Conservation (phyloP, 2,329 filamentous ascomycete genomes). For the Venturia pyrina region DNA sequence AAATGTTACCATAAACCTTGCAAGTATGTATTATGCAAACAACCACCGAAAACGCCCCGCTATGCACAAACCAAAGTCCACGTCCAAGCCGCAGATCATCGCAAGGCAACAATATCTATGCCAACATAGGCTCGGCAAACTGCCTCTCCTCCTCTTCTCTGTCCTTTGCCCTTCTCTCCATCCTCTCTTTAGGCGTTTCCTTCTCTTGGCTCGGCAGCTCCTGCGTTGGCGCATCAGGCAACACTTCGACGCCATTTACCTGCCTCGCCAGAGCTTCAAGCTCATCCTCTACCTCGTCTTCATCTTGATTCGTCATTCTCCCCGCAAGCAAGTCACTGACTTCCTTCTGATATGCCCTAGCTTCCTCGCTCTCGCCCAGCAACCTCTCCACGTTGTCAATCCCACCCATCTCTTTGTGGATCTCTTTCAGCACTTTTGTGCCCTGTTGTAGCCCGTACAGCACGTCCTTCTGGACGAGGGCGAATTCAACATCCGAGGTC, state of each 20-base stretch:
- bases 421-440: slow-evolving; percentile 78
- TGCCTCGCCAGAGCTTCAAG: slow-evolving; percentile 70
- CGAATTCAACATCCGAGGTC: slow-evolving; percentile 85
- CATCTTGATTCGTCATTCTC: slow-evolving; percentile 84
- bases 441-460: slow-evolving; percentile 87
- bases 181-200: slow-evolving; percentile 22
- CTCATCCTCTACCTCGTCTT: slow-evolving; percentile 96
- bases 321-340: slow-evolving; percentile 84
- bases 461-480: slow-evolving; percentile 92
- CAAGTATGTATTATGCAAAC: not conserved
- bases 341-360: slow-evolving; percentile 85
- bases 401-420: slow-evolving; percentile 92
- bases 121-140: slow-evolving; percentile 27
- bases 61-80: not conserved
- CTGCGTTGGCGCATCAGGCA: slow-evolving; percentile 31
- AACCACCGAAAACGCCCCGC: not conserved
- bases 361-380: slow-evolving; percentile 85
- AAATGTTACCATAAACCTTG: not conserved
- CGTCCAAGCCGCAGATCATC: not conserved
- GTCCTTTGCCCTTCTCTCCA: slow-evolving; percentile 22
- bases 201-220: slow-evolving; percentile 20
- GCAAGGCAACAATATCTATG: slow-evolving; percentile 9
- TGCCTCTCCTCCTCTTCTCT: slow-evolving; percentile 19
- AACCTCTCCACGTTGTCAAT: slow-evolving; percentile 90
- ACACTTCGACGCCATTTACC: slow-evolving; percentile 25